Evolutionary conservation across 1,139 yeast species (phyloP).

Genomic region (Kurtzmaniella quercitrusa): DNA sequence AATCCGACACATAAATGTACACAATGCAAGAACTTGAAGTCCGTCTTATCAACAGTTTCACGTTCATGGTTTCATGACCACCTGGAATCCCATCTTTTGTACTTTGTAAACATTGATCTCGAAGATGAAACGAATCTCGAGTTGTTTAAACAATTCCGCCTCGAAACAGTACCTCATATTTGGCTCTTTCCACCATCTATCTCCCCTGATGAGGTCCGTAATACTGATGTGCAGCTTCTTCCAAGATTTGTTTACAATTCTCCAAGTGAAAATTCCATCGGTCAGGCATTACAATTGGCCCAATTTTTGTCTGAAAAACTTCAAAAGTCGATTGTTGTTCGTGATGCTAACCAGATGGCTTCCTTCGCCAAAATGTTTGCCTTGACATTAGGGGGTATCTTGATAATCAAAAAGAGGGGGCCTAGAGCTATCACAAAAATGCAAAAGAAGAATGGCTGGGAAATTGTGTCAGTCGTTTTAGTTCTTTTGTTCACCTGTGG

Average conservation of each 20-base stretch:
- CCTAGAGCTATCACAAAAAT: constrained; percentile 31
- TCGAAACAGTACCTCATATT: constrained; percentile 56
- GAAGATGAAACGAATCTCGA: constrained; percentile 30
- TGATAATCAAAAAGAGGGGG: constrained; percentile 48
- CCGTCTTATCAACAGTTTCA: constrained; percentile 35
- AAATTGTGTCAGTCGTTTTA: constrained; percentile 34
- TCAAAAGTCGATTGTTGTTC: constrained; percentile 38
- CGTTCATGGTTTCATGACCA: constrained; percentile 42
- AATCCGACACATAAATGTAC: constrained; percentile 31
- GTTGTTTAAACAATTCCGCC: constrained; percentile 34
- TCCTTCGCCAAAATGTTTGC: constrained; percentile 46
- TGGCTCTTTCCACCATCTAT: constrained; percentile 59
- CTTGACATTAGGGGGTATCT: constrained; percentile 41
- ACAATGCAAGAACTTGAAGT: constrained; percentile 19
- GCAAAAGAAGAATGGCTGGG: constrained; percentile 30
- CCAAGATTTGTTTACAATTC: constrained; percentile 22
- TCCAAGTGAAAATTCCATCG: constrained; percentile 22
- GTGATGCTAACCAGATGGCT: constrained; percentile 35
- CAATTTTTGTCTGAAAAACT: constrained; percentile 46
- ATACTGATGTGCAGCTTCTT: neutral
- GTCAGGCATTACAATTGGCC: constrained; percentile 48
- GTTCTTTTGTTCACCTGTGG: constrained; percentile 54
- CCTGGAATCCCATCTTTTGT: constrained; percentile 32
- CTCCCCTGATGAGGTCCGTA: constrained; percentile 14
- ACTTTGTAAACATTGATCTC: constrained; percentile 52